Base-by-base conservation (phyloP, 306 rosid species). In the Lagenaria siceraria region DNA sequence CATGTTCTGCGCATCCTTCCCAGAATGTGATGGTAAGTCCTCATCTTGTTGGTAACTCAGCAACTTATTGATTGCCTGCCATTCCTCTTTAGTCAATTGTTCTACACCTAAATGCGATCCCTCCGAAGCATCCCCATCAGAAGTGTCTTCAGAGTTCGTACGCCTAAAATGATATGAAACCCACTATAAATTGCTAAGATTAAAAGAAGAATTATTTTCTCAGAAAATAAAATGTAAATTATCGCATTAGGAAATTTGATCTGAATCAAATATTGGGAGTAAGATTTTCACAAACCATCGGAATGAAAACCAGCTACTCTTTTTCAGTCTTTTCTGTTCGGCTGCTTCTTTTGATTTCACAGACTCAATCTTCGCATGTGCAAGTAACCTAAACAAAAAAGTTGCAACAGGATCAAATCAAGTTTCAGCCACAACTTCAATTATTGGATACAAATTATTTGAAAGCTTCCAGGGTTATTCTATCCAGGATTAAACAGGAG, bases 341-440 rank as follows among this genome's bases (percentile, higher is more conserved):
- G 97, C 97, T 42, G 93, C 99, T 82, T 89, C 97, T 91, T 89
- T 95, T 55, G 93, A 90, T 78, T 95, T 95, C 78, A 86, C 97
- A 78, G 91, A 89, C 84, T 90, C 97, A 64, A 90, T 91, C 89
- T 92, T 95, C 53, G 99, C 99, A 84, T 92, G 99, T 18, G 97
- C 99, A 84, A 89, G 97, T 81, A 95, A 84, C 93, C 99, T 95
- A 72, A 27, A 72, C 59, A 72, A 43, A 29, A 60, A 72, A 72
- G 60, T 72, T 72, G 76, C 24, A 27, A 46, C 38, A 48, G 58
- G 42, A 29, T 15, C 48, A 69, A 71, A 46, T 14, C 48, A 25
- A 71, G 38, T 46, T 71, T 72, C 76, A 49, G 77, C 80, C 78
- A 54, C 51, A 74, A 5, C 27, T 51, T 53, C 33, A n/a, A 42